Evolutionary conservation across 1,139 yeast genomes (phyloP), one percentile per base, ranked within the genome.

Genomic region (Taphrina deformans): DNA sequence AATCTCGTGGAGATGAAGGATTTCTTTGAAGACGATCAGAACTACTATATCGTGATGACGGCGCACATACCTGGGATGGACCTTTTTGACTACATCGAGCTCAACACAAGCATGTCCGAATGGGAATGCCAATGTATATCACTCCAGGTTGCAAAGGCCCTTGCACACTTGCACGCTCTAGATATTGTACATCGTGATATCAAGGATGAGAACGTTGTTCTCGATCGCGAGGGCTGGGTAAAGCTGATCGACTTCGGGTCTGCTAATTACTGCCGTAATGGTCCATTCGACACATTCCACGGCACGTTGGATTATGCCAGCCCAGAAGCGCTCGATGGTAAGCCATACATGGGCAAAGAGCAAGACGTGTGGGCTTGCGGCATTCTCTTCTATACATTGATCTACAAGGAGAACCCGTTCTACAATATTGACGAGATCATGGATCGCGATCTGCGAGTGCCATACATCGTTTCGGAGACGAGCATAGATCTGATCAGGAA

Each of bases 331-430:
- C 79, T 93, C 40, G 82, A 86, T 62, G 99, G 98, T 7, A 86
- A 86, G 67, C 87, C 91, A 33, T 93, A 93, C 73, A 89, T 85
- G 66, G 99, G 99, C 23, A 87, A 84, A 74, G 93, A 96, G 0
- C 99, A 93, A 75, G 99, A 93, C 75, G 86, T 92, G 1, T 93
- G 99, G 99, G 97, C 98, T 0, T 79, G 92, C 72, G 99, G 99
- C 1, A 88, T 93, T 23, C 79, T 93, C 67, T 78, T 93, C 24
- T 93, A 91, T 77, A 93, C 97, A 0, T 82, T 93, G 74, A 80
- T 91, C n/a, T 92, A 88, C 79, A 90, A 91, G 73, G 98, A 93
- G 74, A 92, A 92, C 71, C 99, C 99, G 4, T 93, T 92, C 73
- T 90, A 90, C 75, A 90, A 90, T 73, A 62, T 65, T 44, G 67